A percentile compares a stretch with the other conserved stretches of the same genome.
Conservation (phyloP, 805 yeast genomes). For the Barnettozyma vustinii region DNA sequence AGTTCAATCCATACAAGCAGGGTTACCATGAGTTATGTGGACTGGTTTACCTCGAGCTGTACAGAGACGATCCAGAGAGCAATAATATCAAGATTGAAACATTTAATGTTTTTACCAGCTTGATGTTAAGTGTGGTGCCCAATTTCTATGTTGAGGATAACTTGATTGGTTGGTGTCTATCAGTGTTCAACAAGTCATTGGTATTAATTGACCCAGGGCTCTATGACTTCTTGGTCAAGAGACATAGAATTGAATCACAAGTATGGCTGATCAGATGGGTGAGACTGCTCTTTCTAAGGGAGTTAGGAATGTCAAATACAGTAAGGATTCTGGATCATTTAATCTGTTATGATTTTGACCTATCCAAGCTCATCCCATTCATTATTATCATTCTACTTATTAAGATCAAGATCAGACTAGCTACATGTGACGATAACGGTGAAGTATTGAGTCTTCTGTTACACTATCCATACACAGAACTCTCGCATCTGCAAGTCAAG, state of each 20-base stretch:
- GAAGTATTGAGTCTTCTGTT: slow-evolving; percentile 40
- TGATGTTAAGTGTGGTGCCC: slow-evolving; percentile 38
- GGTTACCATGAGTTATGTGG: slow-evolving; percentile 51
- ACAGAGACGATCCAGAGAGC: slow-evolving; percentile 29
- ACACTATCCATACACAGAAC: slow-evolving; percentile 36
- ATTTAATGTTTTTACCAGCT: slow-evolving; percentile 40
- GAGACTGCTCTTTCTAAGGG: slow-evolving; percentile 40
- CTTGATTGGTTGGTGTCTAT: slow-evolving; percentile 37
- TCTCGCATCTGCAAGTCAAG: slow-evolving; percentile 26
- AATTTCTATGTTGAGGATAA: slow-evolving; percentile 38
- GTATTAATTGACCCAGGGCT: slow-evolving; percentile 42
- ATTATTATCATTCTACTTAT: slow-evolving; percentile 37
- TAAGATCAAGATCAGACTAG: slow-evolving; percentile 38
- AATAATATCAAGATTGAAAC: slow-evolving; percentile 27
- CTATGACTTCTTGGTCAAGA: slow-evolving; percentile 39
- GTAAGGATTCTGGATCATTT: slow-evolving; percentile 39
- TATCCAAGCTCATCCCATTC: slow-evolving; percentile 33
- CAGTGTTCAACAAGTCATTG: slow-evolving; percentile 36
- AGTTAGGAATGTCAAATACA: slow-evolving; percentile 35
- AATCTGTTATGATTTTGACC: slow-evolving; percentile 26
- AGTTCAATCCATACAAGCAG: slow-evolving; percentile 35
- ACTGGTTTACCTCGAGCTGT: slow-evolving; percentile 36
- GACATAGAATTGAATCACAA: slow-evolving; percentile 41
- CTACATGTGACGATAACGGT: slow-evolving; percentile 41
- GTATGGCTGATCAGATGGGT: slow-evolving; percentile 49